Evolutionary conservation across 371 early-diverging fungal species (phyloP).

Genomic region (Rhizopus sp.): DNA sequence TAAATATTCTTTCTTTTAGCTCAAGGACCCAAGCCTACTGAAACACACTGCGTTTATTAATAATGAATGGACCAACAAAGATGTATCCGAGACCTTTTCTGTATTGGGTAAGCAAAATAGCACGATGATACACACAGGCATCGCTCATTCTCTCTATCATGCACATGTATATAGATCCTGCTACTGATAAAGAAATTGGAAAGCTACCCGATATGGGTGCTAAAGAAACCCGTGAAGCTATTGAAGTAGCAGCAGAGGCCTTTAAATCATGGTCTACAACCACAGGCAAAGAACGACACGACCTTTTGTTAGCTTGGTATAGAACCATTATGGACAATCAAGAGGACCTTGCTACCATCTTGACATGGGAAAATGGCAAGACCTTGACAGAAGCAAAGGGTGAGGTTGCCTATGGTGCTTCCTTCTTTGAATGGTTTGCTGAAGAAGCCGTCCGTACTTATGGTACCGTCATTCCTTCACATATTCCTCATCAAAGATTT

Average conservation of each 20-base stretch:
- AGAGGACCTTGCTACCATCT: constrained; percentile 74
- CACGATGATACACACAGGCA: background rate
- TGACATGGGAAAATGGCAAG: constrained; percentile 83
- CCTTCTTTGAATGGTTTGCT: constrained; percentile 86
- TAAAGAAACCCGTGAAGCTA: constrained; percentile 60
- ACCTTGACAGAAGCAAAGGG: constrained; percentile 57
- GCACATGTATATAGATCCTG: constrained; percentile 55
- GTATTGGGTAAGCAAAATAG: constrained; percentile 36
- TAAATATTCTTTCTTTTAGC: constrained; percentile 26
- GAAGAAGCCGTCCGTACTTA: constrained; percentile 83
- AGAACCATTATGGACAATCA: constrained; percentile 69
- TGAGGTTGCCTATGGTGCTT: constrained; percentile 80
- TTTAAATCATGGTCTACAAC: constrained; percentile 65
- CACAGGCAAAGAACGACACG: constrained; percentile 66
- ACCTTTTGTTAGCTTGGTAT: constrained; percentile 68
- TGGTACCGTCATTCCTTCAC: constrained; percentile 81
- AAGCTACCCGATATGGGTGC: constrained; percentile 68
- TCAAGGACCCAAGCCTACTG: constrained; percentile 56
- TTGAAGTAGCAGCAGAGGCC: constrained; percentile 62
- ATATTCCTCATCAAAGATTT: constrained; percentile 55
- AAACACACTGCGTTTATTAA: constrained; percentile 55
- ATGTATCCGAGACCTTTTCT: constrained; percentile 43
- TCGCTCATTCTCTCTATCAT: background rate
- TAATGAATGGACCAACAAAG: constrained; percentile 55
- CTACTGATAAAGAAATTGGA: constrained; percentile 67